A percentile compares a stretch with the other conserved stretches of the same genome.
phyloP scores from a whole-genome alignment of 768 basidiomycete species.

The Boletellus emodensis region DNA sequence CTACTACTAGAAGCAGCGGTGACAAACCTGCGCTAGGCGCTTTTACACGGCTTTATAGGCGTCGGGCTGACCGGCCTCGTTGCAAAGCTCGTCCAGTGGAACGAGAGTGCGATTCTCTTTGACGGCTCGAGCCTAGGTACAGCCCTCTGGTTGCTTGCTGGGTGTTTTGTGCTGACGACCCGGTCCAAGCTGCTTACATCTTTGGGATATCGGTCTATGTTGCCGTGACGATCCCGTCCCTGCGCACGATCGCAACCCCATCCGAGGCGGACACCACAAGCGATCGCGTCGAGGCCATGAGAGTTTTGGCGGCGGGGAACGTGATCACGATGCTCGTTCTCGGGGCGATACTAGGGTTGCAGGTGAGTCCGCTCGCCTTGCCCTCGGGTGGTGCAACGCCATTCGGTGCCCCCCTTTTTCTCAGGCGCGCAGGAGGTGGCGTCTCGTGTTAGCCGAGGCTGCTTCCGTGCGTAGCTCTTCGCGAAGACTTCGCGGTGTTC shows the following conservation, averaged over 20 bases:
- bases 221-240: conserved; percentile 72
- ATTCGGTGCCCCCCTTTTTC: conserved; percentile 1
- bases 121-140: conserved; percentile 85
- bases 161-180: conserved; percentile 10
- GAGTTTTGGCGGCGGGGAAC: conserved; percentile 82
- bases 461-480: background rate
- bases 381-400: background rate
- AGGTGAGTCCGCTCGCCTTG: conserved; percentile 46
- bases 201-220: conserved; percentile 79
- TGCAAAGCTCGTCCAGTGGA: conserved; percentile 81
- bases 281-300: conserved; percentile 75
- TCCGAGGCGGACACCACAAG: conserved; percentile 49
- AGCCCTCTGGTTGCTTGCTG: conserved; percentile 15
- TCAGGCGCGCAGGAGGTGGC: conserved; percentile 7
- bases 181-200: conserved; percentile 60
- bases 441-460: conserved; percentile 11
- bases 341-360: conserved; percentile 60
- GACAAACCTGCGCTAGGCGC: conserved; percentile 46
- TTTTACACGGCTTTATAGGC: conserved; percentile 81
- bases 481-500: conserved; percentile 1
- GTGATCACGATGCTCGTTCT: conserved; percentile 73
- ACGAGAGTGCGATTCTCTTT: conserved; percentile 92
- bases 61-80: conserved; percentile 73
- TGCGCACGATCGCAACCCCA: conserved; percentile 72
- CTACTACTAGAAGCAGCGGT: background rate